phyloP scores from a whole-genome alignment of 1,139 yeast species.

The Tardiomyces depauwii region DNA sequence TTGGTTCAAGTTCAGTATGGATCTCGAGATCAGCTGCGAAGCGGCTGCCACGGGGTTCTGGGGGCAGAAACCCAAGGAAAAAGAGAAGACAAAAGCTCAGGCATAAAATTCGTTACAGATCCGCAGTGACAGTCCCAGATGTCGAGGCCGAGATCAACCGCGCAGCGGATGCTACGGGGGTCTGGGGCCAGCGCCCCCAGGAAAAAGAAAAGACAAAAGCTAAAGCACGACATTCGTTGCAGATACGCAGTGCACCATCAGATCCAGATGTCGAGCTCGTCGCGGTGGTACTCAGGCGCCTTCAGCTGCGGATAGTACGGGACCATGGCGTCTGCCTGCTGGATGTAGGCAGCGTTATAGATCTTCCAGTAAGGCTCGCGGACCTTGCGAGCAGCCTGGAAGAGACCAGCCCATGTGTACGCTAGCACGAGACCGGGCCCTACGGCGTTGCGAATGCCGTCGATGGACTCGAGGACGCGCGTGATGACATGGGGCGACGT shows the following conservation, averaged over 20 bases:
- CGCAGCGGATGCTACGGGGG: no score
- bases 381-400: slow-evolving; percentile 88
- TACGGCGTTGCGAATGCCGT: slow-evolving; percentile 56
- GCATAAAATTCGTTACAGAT: no score
- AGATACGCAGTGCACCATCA: slow-evolving; percentile 8
- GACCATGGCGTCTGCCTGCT: slow-evolving; percentile 62
- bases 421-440: slow-evolving; percentile 70
- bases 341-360: slow-evolving; percentile 67
- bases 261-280: slow-evolving; percentile 34
- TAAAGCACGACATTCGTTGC: no score
- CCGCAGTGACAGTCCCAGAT: slow-evolving; percentile 23
- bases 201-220: no score
- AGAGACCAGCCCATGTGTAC: slow-evolving; percentile 79
- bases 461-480: slow-evolving; percentile 72
- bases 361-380: slow-evolving; percentile 78
- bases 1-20: no score
- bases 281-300: slow-evolving; percentile 19
- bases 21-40: no score
- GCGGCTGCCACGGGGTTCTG: no score
- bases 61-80: no score
- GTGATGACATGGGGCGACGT: slow-evolving; percentile 91
- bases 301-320: slow-evolving; percentile 59
- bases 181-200: no score
- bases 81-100: no score
- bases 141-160: not conserved